Evolutionary conservation across 2,329 filamentous ascomycete species (phyloP), one percentile per base, ranked within the genome.

Genomic region (Fusarium sp.): DNA sequence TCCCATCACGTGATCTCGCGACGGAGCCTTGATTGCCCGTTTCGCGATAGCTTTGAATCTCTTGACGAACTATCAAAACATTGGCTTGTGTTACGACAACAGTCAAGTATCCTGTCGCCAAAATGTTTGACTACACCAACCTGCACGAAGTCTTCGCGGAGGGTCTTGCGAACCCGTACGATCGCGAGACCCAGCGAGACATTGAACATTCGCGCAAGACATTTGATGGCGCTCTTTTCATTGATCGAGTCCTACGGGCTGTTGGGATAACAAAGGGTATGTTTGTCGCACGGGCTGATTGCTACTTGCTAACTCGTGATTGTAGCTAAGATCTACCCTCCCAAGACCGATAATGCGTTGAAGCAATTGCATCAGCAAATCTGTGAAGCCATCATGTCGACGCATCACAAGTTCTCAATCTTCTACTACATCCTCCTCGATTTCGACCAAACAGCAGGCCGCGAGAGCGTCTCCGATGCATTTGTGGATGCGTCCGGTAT

Each of bases 391-490:
- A 85, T 84, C 54, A 90, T 92, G 75, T 88, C 92, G 12, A 86
- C 89, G 60, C 92, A 95, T 81, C 92, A 95, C 83, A 95, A 95
- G 81, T 90, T 95, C 74, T 94, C 94, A 23, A 88, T 96, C 53
- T 86, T 97, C 72, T 97, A 94, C 85, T 97, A 97, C 81, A 85
- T 97, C 43, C 87, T 97, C 6, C 91, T 94, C 78, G 94, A 97
- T 80, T 89, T 92, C 79, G 89, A 92, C 77, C 82, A 85, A 43
- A 82, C 84, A 33, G 85, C 88, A 58, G 85, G 86, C 25, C 85
- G 86, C 7, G 82, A 87, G 23, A 85, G 88, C 40, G 77, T 85
- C 11, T 86, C 90, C 4, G 86, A 87, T 25, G 70, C 79, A 3
- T 94, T 96, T 75, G 90, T 91, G 21, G 82, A 83, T 46, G 83